Conservation (phyloP, 2,329 filamentous ascomycete species). For the Alternaria dauci region DNA sequence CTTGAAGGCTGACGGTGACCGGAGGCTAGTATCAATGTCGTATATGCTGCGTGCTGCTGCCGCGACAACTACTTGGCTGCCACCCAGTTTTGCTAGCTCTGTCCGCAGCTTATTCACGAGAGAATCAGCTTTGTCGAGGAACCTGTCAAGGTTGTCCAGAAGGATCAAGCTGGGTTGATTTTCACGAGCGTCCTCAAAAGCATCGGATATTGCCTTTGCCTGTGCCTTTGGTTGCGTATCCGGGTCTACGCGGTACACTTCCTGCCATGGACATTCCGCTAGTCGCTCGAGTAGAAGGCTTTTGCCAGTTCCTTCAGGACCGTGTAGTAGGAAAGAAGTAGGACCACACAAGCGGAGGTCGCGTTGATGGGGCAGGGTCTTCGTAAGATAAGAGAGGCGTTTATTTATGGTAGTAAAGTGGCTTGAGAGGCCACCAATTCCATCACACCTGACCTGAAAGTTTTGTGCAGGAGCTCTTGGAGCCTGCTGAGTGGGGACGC, state of each 20-base stretch:
- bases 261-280: conserved; percentile 71
- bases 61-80: conserved; percentile 72
- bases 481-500: conserved; percentile 13
- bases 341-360: conserved; percentile 45
- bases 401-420: conserved; percentile 73
- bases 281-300: conserved; percentile 75
- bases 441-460: conserved; percentile 51
- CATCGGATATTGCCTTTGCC: conserved; percentile 67
- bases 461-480: conserved; percentile 17
- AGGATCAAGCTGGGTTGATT: conserved; percentile 79
- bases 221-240: conserved; percentile 55
- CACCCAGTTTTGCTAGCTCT: conserved; percentile 61
- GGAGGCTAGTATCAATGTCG: conserved; percentile 74
- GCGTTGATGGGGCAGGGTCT: conserved; percentile 19
- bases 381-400: conserved; percentile 60
- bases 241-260: conserved; percentile 68
- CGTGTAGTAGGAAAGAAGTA: conserved; percentile 76
- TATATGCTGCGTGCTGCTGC: conserved; percentile 77
- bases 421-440: conserved; percentile 72
- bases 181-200: conserved; percentile 73
- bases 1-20: conserved; percentile 70
- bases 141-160: conserved; percentile 77
- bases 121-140: conserved; percentile 54
- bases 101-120: conserved; percentile 33
- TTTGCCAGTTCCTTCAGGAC: conserved; percentile 86